phyloP scores from a whole-genome alignment of 768 basidiomycete species.

The Strobilomyces dryophilus region DNA sequence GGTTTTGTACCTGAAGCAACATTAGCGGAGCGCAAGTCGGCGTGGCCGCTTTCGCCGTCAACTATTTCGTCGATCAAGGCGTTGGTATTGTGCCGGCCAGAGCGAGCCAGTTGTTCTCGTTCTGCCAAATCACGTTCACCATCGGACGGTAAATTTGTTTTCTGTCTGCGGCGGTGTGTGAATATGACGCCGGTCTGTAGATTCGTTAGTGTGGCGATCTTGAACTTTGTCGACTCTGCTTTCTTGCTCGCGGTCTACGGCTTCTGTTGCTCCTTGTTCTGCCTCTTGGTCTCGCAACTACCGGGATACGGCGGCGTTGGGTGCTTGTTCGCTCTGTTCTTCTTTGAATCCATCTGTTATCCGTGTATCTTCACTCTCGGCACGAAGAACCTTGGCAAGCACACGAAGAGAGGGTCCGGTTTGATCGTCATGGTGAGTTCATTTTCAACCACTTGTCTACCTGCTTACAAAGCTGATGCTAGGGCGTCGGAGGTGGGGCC shows the following conservation, averaged over 20 bases:
- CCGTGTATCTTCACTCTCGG: slow-evolving; percentile 66
- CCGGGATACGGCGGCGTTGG: slow-evolving; percentile 53
- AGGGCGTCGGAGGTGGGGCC: slow-evolving; percentile 64
- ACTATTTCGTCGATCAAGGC: slow-evolving; percentile 63
- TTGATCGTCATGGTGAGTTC: slow-evolving; percentile 55
- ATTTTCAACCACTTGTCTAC: background rate
- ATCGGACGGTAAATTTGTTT: slow-evolving; percentile 44
- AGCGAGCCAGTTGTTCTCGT: slow-evolving; percentile 65
- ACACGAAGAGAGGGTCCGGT: slow-evolving; percentile 60
- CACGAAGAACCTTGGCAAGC: slow-evolving; percentile 57
- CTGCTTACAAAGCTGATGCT: background rate
- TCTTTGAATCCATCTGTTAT: slow-evolving; percentile 75
- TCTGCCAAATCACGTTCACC: slow-evolving; percentile 68
- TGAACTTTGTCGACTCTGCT: slow-evolving; percentile 64
- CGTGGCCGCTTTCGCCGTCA: slow-evolving; percentile 65
- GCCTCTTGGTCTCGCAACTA: slow-evolving; percentile 46
- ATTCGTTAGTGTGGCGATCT: slow-evolving; percentile 57
- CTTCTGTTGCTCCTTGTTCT: slow-evolving; percentile 47
- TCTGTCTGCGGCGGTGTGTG: background rate
- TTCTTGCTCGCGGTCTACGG: slow-evolving; percentile 55
- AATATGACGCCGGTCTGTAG: slow-evolving; percentile 30
- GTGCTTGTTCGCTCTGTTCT: slow-evolving; percentile 63
- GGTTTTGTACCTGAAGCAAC: background rate
- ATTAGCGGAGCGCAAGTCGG: slow-evolving; percentile 59
- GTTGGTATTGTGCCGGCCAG: slow-evolving; percentile 46